phyloP scores from a whole-genome alignment of 805 yeast genomes.

The Trichomonascus vanleenenianus region DNA sequence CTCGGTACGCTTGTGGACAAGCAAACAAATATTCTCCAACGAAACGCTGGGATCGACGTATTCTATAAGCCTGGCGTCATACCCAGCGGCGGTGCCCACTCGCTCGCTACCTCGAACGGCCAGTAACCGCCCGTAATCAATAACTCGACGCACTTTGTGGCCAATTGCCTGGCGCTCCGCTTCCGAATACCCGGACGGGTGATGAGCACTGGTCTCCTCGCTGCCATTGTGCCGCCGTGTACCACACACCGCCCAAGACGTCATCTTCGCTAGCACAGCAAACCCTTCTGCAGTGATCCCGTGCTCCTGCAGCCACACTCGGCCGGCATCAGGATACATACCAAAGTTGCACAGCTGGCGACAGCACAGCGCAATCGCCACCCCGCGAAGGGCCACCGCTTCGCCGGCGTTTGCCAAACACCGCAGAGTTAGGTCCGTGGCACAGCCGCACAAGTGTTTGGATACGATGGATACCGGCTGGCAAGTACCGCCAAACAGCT shows the following conservation, averaged over 20 bases:
- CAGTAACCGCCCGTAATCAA: constrained; percentile 62
- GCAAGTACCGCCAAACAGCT: not conserved
- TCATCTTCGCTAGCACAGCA: constrained; percentile 48
- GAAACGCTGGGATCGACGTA: constrained; percentile 55
- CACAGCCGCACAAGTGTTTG: constrained; percentile 89
- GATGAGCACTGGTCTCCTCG: constrained; percentile 29
- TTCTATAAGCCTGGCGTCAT: constrained; percentile 41
- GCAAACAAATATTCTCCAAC: constrained; percentile 60
- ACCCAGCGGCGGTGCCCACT: constrained; percentile 24
- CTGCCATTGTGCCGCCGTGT: constrained; percentile 35
- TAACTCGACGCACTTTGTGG: constrained; percentile 54
- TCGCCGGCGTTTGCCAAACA: constrained; percentile 36
- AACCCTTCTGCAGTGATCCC: constrained; percentile 28
- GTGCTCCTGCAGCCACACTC: constrained; percentile 29
- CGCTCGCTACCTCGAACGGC: constrained; percentile 32
- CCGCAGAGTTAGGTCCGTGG: constrained; percentile 76
- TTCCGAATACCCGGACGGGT: constrained; percentile 28
- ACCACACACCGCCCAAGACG: constrained; percentile 89
- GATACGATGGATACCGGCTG: constrained; percentile 48
- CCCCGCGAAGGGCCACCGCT: constrained; percentile 37
- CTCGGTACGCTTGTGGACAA: constrained; percentile 6
- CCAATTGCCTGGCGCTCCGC: constrained; percentile 56
- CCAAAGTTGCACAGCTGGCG: constrained; percentile 70
- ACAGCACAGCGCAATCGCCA: constrained; percentile 88
- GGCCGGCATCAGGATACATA: constrained; percentile 44